These are phyloP conservation scores for Singerocomus inundabilis DNA, from an alignment of 1,284 basidiomycete genomes.

Conservation along the genomic window DNA sequence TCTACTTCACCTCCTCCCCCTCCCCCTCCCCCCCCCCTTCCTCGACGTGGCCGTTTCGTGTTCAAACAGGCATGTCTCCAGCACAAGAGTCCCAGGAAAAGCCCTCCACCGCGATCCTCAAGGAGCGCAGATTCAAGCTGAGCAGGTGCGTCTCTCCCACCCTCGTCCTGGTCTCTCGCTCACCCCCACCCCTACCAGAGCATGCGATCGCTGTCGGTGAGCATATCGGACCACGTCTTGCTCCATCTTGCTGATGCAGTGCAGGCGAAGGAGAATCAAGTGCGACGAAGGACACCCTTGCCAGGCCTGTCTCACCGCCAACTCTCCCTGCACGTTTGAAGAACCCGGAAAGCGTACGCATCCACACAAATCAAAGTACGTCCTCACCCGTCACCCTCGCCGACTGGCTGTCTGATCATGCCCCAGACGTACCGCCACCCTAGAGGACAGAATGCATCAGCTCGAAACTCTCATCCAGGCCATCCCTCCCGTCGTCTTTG, in stretches of 20 bases:
- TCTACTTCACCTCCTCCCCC: too few species aligned
- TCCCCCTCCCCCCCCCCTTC: too few species aligned
- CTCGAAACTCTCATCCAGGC: conserved; percentile 78
- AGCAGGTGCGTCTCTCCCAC: conserved; percentile 56
- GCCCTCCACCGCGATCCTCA: conserved; percentile 51
- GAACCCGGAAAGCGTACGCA: conserved; percentile 80
- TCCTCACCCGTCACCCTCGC: conserved; percentile 10
- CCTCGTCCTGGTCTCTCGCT: background rate
- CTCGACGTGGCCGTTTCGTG: too few species aligned
- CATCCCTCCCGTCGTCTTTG: conserved; percentile 75
- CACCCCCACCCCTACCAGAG: conserved; percentile 42
- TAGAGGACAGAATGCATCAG: conserved; percentile 83
- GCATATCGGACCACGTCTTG: conserved; percentile 24
- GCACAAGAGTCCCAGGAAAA: conserved; percentile 43
- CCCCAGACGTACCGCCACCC: conserved; percentile 65
- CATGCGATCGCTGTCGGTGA: conserved; percentile 84
- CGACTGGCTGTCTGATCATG: conserved; percentile 5
- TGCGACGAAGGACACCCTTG: conserved; percentile 84
- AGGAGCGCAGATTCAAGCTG: conserved; percentile 79
- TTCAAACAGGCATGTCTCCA: conserved; percentile 45
- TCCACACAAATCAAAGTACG: conserved; percentile 80
- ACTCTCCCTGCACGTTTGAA: conserved; percentile 78
- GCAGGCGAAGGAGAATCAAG: conserved; percentile 74
- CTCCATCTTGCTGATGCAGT: background rate
- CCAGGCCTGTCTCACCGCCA: conserved; percentile 76